Conservation (phyloP, 768 basidiomycete species). For the Chalciporus pseudorubinellus region DNA sequence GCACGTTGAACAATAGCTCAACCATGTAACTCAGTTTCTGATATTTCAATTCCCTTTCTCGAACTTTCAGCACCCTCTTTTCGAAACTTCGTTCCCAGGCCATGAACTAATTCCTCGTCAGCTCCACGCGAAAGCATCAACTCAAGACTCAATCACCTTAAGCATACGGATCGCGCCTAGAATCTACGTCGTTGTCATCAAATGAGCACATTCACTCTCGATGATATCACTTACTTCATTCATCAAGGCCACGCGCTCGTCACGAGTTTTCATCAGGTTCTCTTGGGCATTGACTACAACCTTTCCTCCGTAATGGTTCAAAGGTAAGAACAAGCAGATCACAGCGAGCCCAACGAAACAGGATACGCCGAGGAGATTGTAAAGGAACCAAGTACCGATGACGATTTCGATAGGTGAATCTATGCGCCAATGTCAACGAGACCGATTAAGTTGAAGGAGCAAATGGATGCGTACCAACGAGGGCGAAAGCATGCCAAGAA, state of each 20-base stretch:
- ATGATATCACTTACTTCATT: constrained; percentile 54
- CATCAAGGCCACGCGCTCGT: constrained; percentile 89
- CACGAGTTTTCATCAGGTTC: constrained; percentile 87
- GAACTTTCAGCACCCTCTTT: constrained; percentile 62
- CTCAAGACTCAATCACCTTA: constrained; percentile 42
- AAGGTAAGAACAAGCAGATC: constrained; percentile 65
- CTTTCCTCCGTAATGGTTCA: constrained; percentile 85
- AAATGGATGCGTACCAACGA: constrained; percentile 52
- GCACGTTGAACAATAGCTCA: constrained; percentile 61
- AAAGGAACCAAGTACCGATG: constrained; percentile 74
- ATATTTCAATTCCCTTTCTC: constrained; percentile 79
- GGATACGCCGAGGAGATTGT: constrained; percentile 74
- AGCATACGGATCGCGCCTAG: constrained; percentile 89
- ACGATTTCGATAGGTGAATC: constrained; percentile 78
- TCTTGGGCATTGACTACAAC: constrained; percentile 76
- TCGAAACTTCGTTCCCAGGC: constrained; percentile 94
- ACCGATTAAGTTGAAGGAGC: background rate
- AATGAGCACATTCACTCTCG: background rate
- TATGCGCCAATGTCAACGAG: constrained; percentile 20
- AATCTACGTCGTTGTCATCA: constrained; percentile 40
- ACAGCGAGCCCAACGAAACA: constrained; percentile 77
- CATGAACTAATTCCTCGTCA: constrained; percentile 64
- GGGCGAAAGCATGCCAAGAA: constrained; percentile 70
- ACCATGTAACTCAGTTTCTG: constrained; percentile 86
- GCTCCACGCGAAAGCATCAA: background rate